Base-by-base conservation (phyloP, 129 eudicot genomes). In the Dittrichia graveolens region DNA sequence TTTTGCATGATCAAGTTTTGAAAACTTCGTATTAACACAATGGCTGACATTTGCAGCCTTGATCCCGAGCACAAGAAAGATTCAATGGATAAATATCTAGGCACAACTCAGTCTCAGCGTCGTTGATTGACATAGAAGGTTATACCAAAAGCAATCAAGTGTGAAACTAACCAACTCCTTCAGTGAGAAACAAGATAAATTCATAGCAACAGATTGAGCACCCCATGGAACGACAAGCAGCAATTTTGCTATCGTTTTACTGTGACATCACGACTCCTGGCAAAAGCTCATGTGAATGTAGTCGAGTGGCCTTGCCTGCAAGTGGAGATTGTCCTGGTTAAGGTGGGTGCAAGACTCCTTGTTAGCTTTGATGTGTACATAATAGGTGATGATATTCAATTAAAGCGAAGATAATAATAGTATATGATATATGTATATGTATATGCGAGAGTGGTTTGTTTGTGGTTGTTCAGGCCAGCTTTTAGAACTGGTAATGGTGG, bases 1-100 rank as follows among this genome's bases (percentile, higher is more conserved):
- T 55, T 39, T 74, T 31, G 3, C 15, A 31, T n/a, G 39, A 40
- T 39, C 24, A 39, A 0, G 3, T 6, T n/a, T 24, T 24, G 0
- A 24, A 6, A 72, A 60, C 6, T 15, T 38, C 24, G 4, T n/a
- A 35, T 38, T 63, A 67, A 65, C 56, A 8, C 40, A 10, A 42
- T 53, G 73, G 15, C 14, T 68, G 61, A 66, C 13, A 24, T 70
- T 37, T 73, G 74, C 96, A 94, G 98, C 85, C 97, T 94, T 83
- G 95, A 94, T 80, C 97, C 85, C 6, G 97, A 87, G 79, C 98
- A 67, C 71, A 88, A 87, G 82, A 84, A 84, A 66, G 98, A 94
- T 74, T 93, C 98, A 18, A 77, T 89, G 82, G 87, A 85, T 24
- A 93, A 93, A 73, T 90, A 93, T 69, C 65, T 79, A 74, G 98